phyloP scores from a whole-genome alignment of 1,284 basidiomycete genomes.

The Schizophyllum amplum region DNA sequence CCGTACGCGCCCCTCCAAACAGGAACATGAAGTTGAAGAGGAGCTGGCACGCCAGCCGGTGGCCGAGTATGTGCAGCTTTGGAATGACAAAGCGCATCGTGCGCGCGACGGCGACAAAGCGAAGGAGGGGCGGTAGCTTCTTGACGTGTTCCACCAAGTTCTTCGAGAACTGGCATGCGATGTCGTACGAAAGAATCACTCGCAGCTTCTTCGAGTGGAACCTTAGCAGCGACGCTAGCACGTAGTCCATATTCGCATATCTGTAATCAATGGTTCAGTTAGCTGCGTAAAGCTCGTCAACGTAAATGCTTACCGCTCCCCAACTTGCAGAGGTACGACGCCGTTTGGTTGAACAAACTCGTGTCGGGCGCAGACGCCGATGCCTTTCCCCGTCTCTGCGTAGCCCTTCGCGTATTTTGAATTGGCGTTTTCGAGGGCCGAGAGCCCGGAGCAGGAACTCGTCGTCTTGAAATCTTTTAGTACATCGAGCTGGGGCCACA shows the following conservation, averaged over 20 bases:
- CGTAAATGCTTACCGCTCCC: too few relatives aligned
- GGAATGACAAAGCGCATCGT: constrained; percentile 9
- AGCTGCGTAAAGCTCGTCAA: too few relatives aligned
- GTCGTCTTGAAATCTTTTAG: too few relatives aligned
- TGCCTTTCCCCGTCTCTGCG: too few relatives aligned
- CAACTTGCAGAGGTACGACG: too few relatives aligned
- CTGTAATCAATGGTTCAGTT: too few relatives aligned
- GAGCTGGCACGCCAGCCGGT: background rate
- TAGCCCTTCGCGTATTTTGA: too few relatives aligned
- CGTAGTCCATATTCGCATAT: constrained; percentile 20
- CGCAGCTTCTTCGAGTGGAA: background rate
- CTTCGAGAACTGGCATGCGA: constrained; percentile 17
- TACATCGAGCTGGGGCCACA: too few relatives aligned
- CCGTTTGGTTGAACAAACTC: too few relatives aligned
- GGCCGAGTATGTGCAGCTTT: background rate
- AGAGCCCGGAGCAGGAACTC: too few relatives aligned
- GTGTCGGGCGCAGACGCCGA: too few relatives aligned
- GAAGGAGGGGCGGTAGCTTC: constrained; percentile 8
- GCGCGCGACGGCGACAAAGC: constrained; percentile 1
- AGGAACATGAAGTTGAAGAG: background rate
- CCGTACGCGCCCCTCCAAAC: constrained; percentile 7
- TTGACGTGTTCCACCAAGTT: constrained; percentile 9
- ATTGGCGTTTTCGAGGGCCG: too few relatives aligned
- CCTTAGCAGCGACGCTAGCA: constrained; percentile 8
- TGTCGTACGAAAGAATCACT: constrained; percentile 16